Conservation (phyloP, 2,329 filamentous ascomycete genomes). For the Samsoniella hepiali region DNA sequence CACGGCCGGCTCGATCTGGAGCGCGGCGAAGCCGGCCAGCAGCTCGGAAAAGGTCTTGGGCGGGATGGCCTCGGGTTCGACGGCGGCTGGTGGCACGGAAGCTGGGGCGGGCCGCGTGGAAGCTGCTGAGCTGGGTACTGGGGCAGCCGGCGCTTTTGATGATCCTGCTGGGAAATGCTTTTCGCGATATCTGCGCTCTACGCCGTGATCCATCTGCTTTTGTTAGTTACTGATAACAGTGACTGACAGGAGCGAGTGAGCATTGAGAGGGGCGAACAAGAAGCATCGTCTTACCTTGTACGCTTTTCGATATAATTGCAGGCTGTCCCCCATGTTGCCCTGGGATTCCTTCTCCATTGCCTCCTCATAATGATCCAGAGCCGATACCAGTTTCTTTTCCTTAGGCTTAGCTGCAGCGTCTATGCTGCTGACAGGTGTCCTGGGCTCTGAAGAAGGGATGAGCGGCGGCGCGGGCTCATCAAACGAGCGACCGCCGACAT, state of each 20-base stretch:
- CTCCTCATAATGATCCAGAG: slow-evolving; percentile 87
- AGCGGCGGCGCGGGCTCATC: slow-evolving; percentile 28
- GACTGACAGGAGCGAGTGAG: background rate
- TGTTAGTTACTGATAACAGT: slow-evolving; percentile 13
- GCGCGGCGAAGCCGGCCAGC: slow-evolving; percentile 68
- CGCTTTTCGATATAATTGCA: slow-evolving; percentile 83
- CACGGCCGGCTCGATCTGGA: slow-evolving; percentile 65
- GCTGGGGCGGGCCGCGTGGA: slow-evolving; percentile 26
- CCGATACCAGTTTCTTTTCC: slow-evolving; percentile 60
- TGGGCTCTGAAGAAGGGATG: slow-evolving; percentile 18
- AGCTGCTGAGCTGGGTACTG: slow-evolving; percentile 24
- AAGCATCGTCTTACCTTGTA: slow-evolving; percentile 61
- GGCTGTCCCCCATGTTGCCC: slow-evolving; percentile 83
- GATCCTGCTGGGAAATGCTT: slow-evolving; percentile 74
- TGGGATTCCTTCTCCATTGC: slow-evolving; percentile 85
- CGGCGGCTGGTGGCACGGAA: slow-evolving; percentile 44
- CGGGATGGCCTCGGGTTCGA: slow-evolving; percentile 31
- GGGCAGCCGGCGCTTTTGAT: slow-evolving; percentile 39
- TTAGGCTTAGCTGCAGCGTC: slow-evolving; percentile 22
- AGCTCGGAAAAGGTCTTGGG: slow-evolving; percentile 62
- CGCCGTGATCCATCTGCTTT: slow-evolving; percentile 70
- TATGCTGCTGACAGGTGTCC: slow-evolving; percentile 20
- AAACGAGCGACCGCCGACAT: slow-evolving; percentile 31
- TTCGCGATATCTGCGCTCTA: slow-evolving; percentile 83
- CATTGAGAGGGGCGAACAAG: background rate